Percentiles rank a stretch among this genome's conserved stretches.
Conservation (phyloP, 352 stramenopile genomes). For the Elongisporangium prolatum region DNA sequence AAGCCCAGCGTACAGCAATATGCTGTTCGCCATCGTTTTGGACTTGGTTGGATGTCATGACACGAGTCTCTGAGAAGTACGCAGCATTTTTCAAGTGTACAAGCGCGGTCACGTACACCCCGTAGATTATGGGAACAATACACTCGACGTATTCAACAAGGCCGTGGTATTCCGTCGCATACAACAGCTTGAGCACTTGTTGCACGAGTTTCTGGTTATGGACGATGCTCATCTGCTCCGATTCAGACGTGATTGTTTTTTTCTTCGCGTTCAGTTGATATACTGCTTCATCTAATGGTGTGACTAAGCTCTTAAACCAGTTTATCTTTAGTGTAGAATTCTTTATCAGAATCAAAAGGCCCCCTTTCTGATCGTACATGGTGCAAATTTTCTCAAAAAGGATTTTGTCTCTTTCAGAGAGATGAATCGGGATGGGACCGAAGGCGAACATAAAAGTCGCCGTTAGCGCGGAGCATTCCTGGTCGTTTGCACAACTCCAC, state of each 20-base stretch:
- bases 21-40: neutral
- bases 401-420: neutral
- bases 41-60: neutral
- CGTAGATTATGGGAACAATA: conserved; percentile 21
- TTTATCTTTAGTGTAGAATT: neutral
- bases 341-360: neutral
- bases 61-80: neutral
- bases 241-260: too few relatives aligned
- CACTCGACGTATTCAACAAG: conserved; percentile 25
- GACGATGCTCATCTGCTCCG: neutral
- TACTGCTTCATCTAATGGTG: neutral
- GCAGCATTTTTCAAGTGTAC: conserved; percentile 6
- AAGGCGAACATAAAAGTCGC: neutral
- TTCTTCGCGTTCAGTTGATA: neutral
- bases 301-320: neutral
- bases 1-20: neutral
- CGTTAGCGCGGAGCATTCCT: neutral
- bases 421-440: neutral
- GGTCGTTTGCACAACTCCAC: neutral
- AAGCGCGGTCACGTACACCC: conserved; percentile 13
- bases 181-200: conserved; percentile 6
- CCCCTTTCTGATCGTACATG: neutral
- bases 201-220: neutral
- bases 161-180: conserved; percentile 16
- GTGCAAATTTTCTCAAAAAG: neutral